Percentiles rank a stretch among this genome's conserved stretches.
Conservation (phyloP, 2,329 filamentous ascomycete genomes). For the Ophiosphaerella herpotricha region DNA sequence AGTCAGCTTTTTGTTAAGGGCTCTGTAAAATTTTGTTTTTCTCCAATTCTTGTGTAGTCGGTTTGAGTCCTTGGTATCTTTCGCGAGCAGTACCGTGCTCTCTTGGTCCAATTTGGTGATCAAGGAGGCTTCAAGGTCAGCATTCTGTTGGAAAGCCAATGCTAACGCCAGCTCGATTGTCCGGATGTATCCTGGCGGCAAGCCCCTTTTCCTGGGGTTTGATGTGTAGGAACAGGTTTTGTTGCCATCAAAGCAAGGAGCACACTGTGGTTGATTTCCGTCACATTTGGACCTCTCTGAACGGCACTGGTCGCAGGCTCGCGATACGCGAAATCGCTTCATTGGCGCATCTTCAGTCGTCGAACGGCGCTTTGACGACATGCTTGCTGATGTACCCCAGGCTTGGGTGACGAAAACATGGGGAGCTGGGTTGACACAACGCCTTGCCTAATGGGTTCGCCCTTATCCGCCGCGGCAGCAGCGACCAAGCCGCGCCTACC, state of each 20-base stretch:
- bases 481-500: no score
- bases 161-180: slow-evolving; percentile 68
- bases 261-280: slow-evolving; percentile 67
- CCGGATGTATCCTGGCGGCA: slow-evolving; percentile 61
- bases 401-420: slow-evolving; percentile 5
- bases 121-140: slow-evolving; percentile 63
- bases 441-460: neutral
- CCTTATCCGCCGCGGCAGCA: no score
- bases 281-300: slow-evolving; percentile 73
- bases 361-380: slow-evolving; percentile 20
- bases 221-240: slow-evolving; percentile 72
- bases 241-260: slow-evolving; percentile 66
- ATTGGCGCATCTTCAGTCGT: slow-evolving; percentile 19
- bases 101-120: slow-evolving; percentile 57
- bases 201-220: slow-evolving; percentile 74
- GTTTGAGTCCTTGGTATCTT: slow-evolving; percentile 58
- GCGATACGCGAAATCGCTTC: slow-evolving; percentile 66
- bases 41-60: slow-evolving; percentile 66
- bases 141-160: slow-evolving; percentile 49
- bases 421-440: neutral
- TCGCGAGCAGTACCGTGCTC: slow-evolving; percentile 56
- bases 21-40: slow-evolving; percentile 63
- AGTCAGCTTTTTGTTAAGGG: slow-evolving; percentile 65
- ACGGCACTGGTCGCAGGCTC: slow-evolving; percentile 71
- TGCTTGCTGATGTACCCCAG: neutral